phyloP scores from a whole-genome alignment of 2,329 filamentous ascomycete genomes.

The Colletotrichum kahawae region DNA sequence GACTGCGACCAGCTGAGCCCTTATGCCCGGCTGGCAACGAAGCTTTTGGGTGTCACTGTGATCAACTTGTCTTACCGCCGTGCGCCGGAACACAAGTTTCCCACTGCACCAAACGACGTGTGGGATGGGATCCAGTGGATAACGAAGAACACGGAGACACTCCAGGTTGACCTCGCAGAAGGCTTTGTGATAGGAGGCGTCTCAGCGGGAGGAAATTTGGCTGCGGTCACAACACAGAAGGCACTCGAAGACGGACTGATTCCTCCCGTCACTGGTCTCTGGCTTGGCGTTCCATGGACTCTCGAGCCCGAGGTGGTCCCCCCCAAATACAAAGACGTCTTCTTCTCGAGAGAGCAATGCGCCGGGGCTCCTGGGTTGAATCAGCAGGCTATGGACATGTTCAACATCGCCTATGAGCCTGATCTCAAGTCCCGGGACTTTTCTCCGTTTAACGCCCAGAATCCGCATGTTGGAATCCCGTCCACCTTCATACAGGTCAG shows the following conservation, averaged over 20 bases:
- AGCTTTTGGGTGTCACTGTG: background rate
- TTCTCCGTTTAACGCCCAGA: slow-evolving; percentile 36
- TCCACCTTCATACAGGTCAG: slow-evolving; percentile 54
- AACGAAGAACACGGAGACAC: background rate
- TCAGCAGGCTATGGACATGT: slow-evolving; percentile 25
- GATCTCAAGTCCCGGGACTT: slow-evolving; percentile 31
- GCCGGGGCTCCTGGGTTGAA: slow-evolving; percentile 38
- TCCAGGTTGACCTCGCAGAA: slow-evolving; percentile 9
- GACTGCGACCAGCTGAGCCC: background rate
- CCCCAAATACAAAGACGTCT: slow-evolving; percentile 41
- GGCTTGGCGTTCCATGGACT: background rate
- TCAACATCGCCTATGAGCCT: slow-evolving; percentile 33
- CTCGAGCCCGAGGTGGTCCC: slow-evolving; percentile 17
- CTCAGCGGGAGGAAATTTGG: slow-evolving; percentile 31
- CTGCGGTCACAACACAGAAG: slow-evolving; percentile 9
- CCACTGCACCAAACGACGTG: slow-evolving; percentile 44
- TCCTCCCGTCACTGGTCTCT: background rate
- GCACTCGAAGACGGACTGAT: background rate
- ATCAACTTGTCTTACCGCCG: slow-evolving; percentile 53
- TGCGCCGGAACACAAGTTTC: slow-evolving; percentile 50
- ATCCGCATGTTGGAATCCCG: slow-evolving; percentile 39
- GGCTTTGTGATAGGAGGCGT: slow-evolving; percentile 29
- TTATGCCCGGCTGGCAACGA: background rate
- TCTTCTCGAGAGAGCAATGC: slow-evolving; percentile 46
- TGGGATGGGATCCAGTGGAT: slow-evolving; percentile 35